A percentile compares a stretch with the other conserved stretches of the same genome.
Evolutionary conservation across 768 basidiomycete genomes (phyloP).

Genomic region (Suillus hirtellus): DNA sequence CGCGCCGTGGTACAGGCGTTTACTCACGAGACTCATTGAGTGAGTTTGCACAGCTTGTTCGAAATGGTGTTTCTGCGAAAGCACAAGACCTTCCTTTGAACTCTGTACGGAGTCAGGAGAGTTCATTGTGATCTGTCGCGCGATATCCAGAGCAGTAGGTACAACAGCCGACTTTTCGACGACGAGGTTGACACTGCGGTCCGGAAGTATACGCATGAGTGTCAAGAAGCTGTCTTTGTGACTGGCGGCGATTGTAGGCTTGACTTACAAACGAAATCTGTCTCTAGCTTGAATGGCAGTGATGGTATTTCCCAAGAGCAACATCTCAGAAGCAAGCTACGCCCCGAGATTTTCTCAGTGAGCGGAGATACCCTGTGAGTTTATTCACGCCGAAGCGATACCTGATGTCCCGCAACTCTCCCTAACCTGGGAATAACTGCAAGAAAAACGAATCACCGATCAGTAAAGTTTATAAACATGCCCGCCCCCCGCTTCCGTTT

Average conservation of each 20-base stretch:
- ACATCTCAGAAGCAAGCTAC: slow-evolving; percentile 76
- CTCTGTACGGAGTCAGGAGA: slow-evolving; percentile 81
- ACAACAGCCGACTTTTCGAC: slow-evolving; percentile 57
- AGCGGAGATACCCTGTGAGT: slow-evolving; percentile 14
- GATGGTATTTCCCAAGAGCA: slow-evolving; percentile 70
- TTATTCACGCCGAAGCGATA: slow-evolving; percentile 29
- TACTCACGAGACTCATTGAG: slow-evolving; percentile 47
- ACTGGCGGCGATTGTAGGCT: slow-evolving; percentile 20
- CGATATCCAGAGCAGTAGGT: slow-evolving; percentile 59
- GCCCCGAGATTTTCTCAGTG: slow-evolving; percentile 19
- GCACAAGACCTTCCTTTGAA: slow-evolving; percentile 68
- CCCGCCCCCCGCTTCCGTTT: slow-evolving; percentile 2
- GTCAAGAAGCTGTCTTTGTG: slow-evolving; percentile 5
- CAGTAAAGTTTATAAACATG: slow-evolving; percentile 16
- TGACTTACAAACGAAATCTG: slow-evolving; percentile 73
- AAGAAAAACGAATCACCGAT: slow-evolving; percentile 9
- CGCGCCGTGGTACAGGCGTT: slow-evolving; percentile 53
- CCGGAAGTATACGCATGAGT: slow-evolving; percentile 15
- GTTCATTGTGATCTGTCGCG: slow-evolving; percentile 57
- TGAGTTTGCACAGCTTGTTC: slow-evolving; percentile 52
- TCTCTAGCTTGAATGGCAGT: slow-evolving; percentile 65
- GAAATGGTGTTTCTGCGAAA: slow-evolving; percentile 53
- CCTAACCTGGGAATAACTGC: slow-evolving; percentile 69
- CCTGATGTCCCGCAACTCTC: slow-evolving; percentile 74
- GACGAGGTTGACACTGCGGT: slow-evolving; percentile 65